Base-by-base conservation (phyloP, 2,329 filamentous ascomycete species). In the Stemphylium lycopersici region DNA sequence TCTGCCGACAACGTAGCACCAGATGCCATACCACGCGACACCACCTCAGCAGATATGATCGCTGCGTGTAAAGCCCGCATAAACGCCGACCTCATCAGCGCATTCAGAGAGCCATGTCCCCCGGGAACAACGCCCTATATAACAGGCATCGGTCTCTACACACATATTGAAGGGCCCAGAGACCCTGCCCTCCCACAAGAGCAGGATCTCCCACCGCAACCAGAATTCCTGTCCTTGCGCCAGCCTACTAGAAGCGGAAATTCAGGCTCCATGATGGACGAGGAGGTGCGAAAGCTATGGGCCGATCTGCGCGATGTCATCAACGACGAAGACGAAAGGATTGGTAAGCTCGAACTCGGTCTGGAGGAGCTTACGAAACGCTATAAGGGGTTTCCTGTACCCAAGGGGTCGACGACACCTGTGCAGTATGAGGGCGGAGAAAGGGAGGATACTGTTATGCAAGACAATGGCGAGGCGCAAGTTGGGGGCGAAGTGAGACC, bases 91-190 rank as follows among this genome's bases (percentile, higher is more conserved):
- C 54, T 73, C 15, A 49, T 63, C 10, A 37, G 16, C 10, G 18
- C 61, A 3, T 61, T 61, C 36, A 56, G 49, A 16, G 46, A 37
- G 10, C 33, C 51, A 4, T 43, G 22, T 16, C 16, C 34, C 0
- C 32, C 55, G 3, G 33, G 49, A 13, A 40, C 24, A 5, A 48
- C 53, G 3, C 54, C 58, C 2, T 55, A 58, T 4, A 39, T 67
- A 8, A 54, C 57, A 50, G 68, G 69, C 10, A 59, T 68, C 10
- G 69, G 68, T 5, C 39, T 66, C 6, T 73, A 68, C 36, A 71
- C 68, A 2, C 68, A 73, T 26, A 48, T 66, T 6, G 55, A 56
- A 26, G 40, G 52, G 11, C 41, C 58, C 16, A 33, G 10, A 32
- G 20, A 10, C 26, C 12, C 15, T 32, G 26, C 7, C 11, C 29